Evolutionary conservation across 192 early-diverging fungal species (phyloP), one percentile per base, ranked within the genome.

Genomic region (Jimgerdemannia flammicorona): DNA sequence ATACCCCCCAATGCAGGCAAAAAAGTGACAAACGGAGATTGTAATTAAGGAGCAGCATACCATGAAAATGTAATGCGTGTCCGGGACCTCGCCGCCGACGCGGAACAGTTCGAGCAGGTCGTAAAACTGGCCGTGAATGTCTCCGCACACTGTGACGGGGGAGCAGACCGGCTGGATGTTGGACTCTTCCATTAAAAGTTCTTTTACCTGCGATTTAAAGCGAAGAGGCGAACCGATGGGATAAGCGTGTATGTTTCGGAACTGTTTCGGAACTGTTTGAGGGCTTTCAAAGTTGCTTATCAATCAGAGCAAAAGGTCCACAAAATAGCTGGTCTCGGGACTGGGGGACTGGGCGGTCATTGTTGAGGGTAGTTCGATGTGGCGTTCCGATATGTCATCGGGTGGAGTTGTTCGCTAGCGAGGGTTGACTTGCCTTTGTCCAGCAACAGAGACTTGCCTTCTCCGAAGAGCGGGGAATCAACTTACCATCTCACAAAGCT

Each of bases 31-130:
- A 29, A 29, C 29, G 29, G 29, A 29, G 29, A 29, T 29, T 29
- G 1, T 29, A 29, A 29, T 29, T 29, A 29, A 29, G 29, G 29
- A 29, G 29, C 29, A 29, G 19, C 64, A 65, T 65, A 96, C 94
- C 96, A 99, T 98, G 81, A 99, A 99, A 77, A 99, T 97, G 84
- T 99, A 99, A 83, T 94, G 93, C 19, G 95, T 98, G 75, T 90
- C 88, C 49, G 96, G 95, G 40, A 96, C 88, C 83, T 98, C 96
- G 14, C 97, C 97, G 71, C 96, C 96, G 11, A 99, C 96, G 41
- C 90, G 86, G 81, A 99, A 99, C 43, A 99, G 88, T 79, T 98
- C 98, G 54, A 98, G 83, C 64, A 99, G 84, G 79, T 99, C 98
- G 79, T 93, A 95, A 76, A 98, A 99, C 80, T 99, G 97, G 43